Evolutionary conservation across 768 basidiomycete species (phyloP).

Genomic region (Termitomyces titanicus): DNA sequence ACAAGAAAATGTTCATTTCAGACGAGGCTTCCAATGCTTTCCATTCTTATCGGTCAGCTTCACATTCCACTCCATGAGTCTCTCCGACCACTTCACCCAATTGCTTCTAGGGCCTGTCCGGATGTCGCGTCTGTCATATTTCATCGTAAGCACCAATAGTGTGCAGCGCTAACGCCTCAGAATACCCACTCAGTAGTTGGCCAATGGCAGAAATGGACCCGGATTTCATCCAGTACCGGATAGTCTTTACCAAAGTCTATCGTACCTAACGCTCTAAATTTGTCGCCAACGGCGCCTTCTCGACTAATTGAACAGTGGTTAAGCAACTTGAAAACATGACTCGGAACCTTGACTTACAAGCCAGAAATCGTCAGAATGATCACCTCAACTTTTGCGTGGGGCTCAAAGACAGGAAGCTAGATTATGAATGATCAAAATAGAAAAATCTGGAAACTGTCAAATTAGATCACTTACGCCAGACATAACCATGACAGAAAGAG

Average conservation of each 20-base stretch:
- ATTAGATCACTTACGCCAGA: not conserved
- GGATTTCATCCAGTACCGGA: conserved; percentile 1
- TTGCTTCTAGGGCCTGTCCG: not conserved
- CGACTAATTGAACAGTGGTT: not conserved
- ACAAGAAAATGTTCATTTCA: not conserved
- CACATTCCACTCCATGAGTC: conserved; percentile 5
- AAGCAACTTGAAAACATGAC: not conserved
- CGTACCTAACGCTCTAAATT: not conserved
- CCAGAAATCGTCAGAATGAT: not conserved
- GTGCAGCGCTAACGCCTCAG: not conserved
- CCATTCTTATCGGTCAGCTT: not conserved
- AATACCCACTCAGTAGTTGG: conserved; percentile 3
- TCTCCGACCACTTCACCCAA: conserved; percentile 7
- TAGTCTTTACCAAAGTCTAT: not conserved
- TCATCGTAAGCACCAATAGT: not conserved
- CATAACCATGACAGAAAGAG: not conserved
- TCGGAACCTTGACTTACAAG: not conserved
- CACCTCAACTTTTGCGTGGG: not conserved
- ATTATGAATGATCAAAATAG: not conserved
- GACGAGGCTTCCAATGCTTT: conserved; percentile 4
- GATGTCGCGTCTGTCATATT: conserved; percentile 1
- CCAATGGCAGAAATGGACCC: not conserved
- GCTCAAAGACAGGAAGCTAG: conserved; percentile 1
- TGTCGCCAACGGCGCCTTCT: not conserved
- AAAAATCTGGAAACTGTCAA: not conserved